Evolutionary conservation across 2,329 filamentous ascomycete species (phyloP).

Genomic region (Thelonectria rubi): DNA sequence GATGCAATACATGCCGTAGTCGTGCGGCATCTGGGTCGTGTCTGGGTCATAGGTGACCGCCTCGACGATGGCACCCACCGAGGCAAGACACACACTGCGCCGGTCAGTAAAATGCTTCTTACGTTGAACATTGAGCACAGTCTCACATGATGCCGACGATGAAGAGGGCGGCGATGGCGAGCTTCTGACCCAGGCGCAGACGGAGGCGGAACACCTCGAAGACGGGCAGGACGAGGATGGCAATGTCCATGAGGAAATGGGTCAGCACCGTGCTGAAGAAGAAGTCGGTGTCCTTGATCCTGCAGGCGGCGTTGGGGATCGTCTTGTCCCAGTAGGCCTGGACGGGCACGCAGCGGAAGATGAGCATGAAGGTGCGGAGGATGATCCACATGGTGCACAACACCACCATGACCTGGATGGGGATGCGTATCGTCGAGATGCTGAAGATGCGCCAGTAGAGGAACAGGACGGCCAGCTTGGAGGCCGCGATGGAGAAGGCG

Average conservation of each 20-base stretch:
- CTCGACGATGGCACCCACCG: slow-evolving; percentile 27
- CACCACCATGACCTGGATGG: slow-evolving; percentile 40
- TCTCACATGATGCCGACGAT: slow-evolving; percentile 39
- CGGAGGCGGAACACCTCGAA: slow-evolving; percentile 43
- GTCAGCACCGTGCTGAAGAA: slow-evolving; percentile 46
- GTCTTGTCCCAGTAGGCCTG: slow-evolving; percentile 47
- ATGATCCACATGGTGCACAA: slow-evolving; percentile 40
- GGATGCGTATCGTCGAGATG: slow-evolving; percentile 39
- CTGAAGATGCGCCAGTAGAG: slow-evolving; percentile 46
- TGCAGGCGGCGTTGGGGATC: slow-evolving; percentile 40
- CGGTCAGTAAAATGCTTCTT: slow-evolving; percentile 1
- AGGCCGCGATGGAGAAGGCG: slow-evolving; percentile 39
- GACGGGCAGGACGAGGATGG: slow-evolving; percentile 44
- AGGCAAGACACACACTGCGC: slow-evolving; percentile 33
- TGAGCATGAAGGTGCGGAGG: slow-evolving; percentile 44
- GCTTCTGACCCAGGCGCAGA: slow-evolving; percentile 37
- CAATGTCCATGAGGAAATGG: slow-evolving; percentile 46
- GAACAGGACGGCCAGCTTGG: slow-evolving; percentile 43
- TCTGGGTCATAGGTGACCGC: slow-evolving; percentile 22
- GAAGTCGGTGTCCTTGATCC: slow-evolving; percentile 43
- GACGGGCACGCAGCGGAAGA: slow-evolving; percentile 48
- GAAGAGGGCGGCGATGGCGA: slow-evolving; percentile 40
- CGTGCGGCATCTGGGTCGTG: slow-evolving; percentile 28
- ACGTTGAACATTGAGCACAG: background rate
- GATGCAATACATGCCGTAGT: slow-evolving; percentile 30